Evolutionary conservation across 2,329 filamentous ascomycete genomes (phyloP).

Genomic region (Calonectria hongkongensis): DNA sequence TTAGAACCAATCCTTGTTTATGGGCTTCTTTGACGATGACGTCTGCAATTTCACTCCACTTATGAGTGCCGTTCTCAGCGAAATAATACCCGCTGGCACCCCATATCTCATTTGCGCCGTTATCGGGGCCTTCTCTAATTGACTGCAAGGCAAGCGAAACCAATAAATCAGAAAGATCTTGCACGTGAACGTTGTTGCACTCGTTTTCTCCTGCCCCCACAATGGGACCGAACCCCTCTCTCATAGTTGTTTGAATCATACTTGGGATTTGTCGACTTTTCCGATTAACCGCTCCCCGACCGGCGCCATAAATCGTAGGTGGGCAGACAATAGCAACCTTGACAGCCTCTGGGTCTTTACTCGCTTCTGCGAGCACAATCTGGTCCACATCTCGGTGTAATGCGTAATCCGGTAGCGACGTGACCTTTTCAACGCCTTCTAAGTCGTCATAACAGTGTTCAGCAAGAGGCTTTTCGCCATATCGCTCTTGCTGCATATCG

Average conservation of each 20-base stretch:
- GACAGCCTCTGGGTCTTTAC: no score
- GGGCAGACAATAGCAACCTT: conserved; percentile 12
- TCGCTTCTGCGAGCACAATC: not conserved
- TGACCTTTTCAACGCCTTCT: not conserved
- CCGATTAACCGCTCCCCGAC: not conserved
- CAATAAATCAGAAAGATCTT: not conserved
- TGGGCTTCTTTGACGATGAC: not conserved
- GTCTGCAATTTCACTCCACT: not conserved
- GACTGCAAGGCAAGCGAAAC: not conserved
- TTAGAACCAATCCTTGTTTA: not conserved
- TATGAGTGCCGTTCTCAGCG: not conserved
- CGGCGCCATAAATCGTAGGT: not conserved
- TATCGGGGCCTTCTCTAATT: not conserved
- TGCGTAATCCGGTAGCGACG: not conserved
- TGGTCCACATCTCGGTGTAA: not conserved
- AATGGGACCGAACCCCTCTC: not conserved
- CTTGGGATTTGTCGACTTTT: conserved; percentile 2
- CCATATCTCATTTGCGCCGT: not conserved
- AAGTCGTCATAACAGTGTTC: not conserved
- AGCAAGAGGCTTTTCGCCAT: not conserved
- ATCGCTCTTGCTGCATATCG: not conserved
- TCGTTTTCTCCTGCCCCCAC: not conserved
- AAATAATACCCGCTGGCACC: not conserved
- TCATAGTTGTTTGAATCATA: not conserved
- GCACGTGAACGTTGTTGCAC: not conserved